A percentile compares a stretch with the other conserved stretches of the same genome.
phyloP scores from a whole-genome alignment of 192 early-diverging fungal species.

The Ramicandelaber brevisporus region DNA sequence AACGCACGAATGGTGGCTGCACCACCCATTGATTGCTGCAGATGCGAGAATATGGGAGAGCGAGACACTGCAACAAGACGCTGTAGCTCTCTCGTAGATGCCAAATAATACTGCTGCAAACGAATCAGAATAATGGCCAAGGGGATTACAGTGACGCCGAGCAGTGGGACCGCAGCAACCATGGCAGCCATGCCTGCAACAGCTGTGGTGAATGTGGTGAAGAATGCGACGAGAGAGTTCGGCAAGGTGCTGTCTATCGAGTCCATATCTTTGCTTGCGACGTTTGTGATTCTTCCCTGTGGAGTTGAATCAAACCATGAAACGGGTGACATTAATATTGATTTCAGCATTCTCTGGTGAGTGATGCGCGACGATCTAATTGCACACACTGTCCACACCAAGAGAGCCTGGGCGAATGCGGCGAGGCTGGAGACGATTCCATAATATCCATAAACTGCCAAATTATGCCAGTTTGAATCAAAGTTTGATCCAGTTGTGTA shows the following conservation, averaged over 20 bases:
- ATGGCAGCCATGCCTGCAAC: conserved; percentile 16
- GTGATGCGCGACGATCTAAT: conserved; percentile 11
- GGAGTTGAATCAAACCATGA: conserved; percentile 47
- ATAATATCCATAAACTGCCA: conserved; percentile 27
- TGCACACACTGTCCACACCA: conserved; percentile 1
- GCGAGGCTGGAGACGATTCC: conserved; percentile 24
- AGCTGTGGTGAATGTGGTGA: conserved; percentile 10
- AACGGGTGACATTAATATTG: conserved; percentile 34
- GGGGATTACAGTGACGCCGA: conserved; percentile 20
- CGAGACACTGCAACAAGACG: conserved; percentile 44
- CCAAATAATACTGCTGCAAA: conserved; percentile 31
- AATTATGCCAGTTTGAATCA: too few species aligned
- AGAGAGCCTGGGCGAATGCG: background rate
- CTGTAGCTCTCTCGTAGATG: conserved; percentile 48
- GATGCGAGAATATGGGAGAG: conserved; percentile 40
- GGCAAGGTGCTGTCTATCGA: conserved; percentile 49
- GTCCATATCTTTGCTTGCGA: conserved; percentile 67
- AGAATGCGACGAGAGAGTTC: conserved; percentile 20
- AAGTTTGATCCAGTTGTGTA: conserved; percentile 28
- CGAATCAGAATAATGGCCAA: conserved; percentile 16
- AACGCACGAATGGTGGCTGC: conserved; percentile 41
- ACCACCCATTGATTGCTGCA: conserved; percentile 28
- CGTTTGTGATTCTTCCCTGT: conserved; percentile 43
- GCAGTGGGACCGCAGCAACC: conserved; percentile 16
- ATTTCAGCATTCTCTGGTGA: conserved; percentile 20